Evolutionary conservation across 495 filamentous ascomycete genomes (phyloP).

Genomic region (Aspergillus baeticus): DNA sequence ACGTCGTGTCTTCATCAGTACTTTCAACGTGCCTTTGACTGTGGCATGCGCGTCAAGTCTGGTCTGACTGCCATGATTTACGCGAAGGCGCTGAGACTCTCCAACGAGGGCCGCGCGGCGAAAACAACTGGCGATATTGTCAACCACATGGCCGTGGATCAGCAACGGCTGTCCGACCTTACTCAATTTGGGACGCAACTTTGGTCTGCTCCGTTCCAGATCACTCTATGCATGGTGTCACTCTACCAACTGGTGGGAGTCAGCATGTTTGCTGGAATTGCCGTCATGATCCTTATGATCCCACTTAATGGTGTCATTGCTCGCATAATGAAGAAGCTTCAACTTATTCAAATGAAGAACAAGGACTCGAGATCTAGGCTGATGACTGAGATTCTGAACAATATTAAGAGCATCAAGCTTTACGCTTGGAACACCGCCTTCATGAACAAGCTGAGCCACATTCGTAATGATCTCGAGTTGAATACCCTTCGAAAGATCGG

Average conservation of each 20-base stretch:
- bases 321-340: constrained; percentile 86
- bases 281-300: constrained; percentile 96
- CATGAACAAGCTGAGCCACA: constrained; percentile 93
- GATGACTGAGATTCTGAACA: constrained; percentile 98
- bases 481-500: constrained; percentile 96
- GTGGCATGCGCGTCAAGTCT: constrained; percentile 94
- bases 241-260: constrained; percentile 90
- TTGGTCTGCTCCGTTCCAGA: constrained; percentile 97
- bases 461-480: constrained; percentile 92
- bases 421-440: constrained; percentile 98
- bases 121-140: constrained; percentile 98
- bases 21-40: constrained; percentile 92
- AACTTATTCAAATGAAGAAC: constrained; percentile 98
- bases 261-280: constrained; percentile 96
- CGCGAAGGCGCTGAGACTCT: constrained; percentile 82
- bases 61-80: constrained; percentile 89
- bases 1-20: constrained; percentile 87
- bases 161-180: constrained; percentile 89
- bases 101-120: constrained; percentile 84
- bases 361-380: constrained; percentile 91
- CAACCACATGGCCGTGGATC: constrained; percentile 98
- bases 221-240: constrained; percentile 89
- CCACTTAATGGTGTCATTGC: constrained; percentile 94
- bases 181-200: constrained; percentile 93
- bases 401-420: constrained; percentile 99